Evolutionary conservation across 768 basidiomycete genomes (phyloP).

Genomic region (Cyclocybe aegerita): DNA sequence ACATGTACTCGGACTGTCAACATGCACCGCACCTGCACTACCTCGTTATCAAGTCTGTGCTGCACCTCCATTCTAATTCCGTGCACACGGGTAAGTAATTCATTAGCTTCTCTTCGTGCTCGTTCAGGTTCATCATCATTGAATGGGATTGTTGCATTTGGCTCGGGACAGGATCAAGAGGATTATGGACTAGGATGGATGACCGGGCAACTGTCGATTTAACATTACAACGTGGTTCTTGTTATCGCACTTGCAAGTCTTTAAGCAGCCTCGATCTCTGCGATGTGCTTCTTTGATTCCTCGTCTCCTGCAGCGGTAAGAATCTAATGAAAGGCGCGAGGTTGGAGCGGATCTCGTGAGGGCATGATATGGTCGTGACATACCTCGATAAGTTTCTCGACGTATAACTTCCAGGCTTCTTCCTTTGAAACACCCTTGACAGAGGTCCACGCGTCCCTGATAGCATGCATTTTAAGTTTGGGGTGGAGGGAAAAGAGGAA

Average conservation of each 20-base stretch:
- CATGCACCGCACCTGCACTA: too few relatives aligned
- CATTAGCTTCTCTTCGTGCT: too few relatives aligned
- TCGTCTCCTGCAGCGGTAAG: conserved; percentile 40
- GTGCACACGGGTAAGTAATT: too few relatives aligned
- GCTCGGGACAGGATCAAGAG: background rate
- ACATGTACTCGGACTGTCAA: too few relatives aligned
- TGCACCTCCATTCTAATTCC: too few relatives aligned
- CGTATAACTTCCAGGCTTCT: conserved; percentile 72
- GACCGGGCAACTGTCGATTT: background rate
- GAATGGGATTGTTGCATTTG: background rate
- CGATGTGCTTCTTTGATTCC: conserved; percentile 53
- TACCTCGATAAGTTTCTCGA: conserved; percentile 71
- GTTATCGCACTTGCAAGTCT: background rate
- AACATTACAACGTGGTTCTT: background rate
- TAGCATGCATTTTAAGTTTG: conserved; percentile 1
- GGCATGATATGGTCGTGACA: conserved; percentile 14
- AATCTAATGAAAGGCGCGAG: conserved; percentile 7
- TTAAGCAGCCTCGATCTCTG: conserved; percentile 57
- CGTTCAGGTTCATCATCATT: too few relatives aligned
- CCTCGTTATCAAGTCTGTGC: too few relatives aligned
- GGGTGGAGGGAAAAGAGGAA: background rate
- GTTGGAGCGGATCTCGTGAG: background rate
- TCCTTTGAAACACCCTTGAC: conserved; percentile 74
- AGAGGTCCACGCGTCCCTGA: conserved; percentile 84
- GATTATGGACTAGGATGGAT: too few relatives aligned